A percentile compares a stretch with the other conserved stretches of the same genome.
These are phyloP conservation scores for Tulasnella calospora DNA, from an alignment of 768 basidiomycete genomes.

Conservation along the genomic window DNA sequence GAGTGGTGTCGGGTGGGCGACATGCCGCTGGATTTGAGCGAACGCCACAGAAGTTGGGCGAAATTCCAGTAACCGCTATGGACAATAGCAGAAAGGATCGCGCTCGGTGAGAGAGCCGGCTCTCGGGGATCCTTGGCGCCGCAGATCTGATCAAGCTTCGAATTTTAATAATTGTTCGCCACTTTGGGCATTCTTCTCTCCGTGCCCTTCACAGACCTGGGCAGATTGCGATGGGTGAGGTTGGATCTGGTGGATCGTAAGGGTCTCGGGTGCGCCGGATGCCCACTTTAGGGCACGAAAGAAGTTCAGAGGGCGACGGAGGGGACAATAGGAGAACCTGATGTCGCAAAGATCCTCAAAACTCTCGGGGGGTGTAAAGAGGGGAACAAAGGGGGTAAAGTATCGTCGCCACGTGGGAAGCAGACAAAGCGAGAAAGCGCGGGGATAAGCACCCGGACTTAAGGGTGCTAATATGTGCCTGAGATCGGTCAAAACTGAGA, in stretches of 20 bases:
- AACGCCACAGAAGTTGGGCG: not conserved
- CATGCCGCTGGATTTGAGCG: not conserved
- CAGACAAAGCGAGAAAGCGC: not conserved
- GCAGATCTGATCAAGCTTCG: not conserved
- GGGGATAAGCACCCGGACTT: not conserved
- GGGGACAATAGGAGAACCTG: not conserved
- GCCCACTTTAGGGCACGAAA: constrained; percentile 9
- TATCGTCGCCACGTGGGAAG: not conserved
- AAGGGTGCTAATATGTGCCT: not conserved
- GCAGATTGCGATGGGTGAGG: not conserved
- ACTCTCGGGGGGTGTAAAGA: not conserved
- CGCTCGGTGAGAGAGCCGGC: not conserved
- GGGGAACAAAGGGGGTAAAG: not conserved
- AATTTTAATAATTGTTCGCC: not conserved
- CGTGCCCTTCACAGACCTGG: not conserved
- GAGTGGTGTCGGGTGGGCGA: not conserved
- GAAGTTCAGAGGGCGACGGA: not conserved
- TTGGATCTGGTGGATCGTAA: not conserved
- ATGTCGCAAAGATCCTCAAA: not conserved
- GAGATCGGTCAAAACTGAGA: constrained; percentile 11
- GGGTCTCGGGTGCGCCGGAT: not conserved
- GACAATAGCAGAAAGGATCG: not conserved
- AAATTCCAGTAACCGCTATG: not conserved
- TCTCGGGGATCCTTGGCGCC: not conserved
- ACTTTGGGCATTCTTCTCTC: not conserved